phyloP scores from a whole-genome alignment of 108 stramenopile species.

The Skeletonema grethae region DNA sequence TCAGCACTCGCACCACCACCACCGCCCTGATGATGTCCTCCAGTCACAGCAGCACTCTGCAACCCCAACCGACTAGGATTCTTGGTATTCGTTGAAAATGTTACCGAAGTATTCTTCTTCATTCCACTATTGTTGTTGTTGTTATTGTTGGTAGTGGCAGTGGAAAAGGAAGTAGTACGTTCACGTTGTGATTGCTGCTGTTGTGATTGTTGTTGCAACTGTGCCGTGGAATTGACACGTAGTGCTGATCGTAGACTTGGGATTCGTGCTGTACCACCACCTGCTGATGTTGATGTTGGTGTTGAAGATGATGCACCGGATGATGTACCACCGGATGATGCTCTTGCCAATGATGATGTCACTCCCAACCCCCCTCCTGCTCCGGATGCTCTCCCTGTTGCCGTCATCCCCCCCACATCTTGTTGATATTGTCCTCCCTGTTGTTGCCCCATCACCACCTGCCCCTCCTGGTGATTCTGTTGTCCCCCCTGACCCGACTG shows the following conservation, averaged over 20 bases:
- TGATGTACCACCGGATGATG: neutral
- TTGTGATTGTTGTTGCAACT: too few species aligned
- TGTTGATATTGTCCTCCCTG: too few species aligned
- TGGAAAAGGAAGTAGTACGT: neutral
- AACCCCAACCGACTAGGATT: conserved; percentile 7
- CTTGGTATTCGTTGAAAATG: conserved; percentile 29
- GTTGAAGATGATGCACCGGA: neutral
- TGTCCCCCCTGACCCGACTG: neutral
- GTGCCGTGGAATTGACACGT: neutral
- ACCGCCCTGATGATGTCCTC: too few species aligned
- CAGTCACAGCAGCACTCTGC: too few species aligned
- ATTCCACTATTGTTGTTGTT: neutral
- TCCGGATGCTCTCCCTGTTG: too few species aligned
- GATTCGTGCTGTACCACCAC: neutral
- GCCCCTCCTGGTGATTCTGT: too few species aligned
- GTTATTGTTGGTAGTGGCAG: neutral
- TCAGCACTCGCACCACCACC: neutral
- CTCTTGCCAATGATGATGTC: neutral
- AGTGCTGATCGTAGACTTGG: neutral
- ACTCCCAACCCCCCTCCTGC: neutral
- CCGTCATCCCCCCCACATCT: too few species aligned
- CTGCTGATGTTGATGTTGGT: neutral
- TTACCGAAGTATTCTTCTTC: conserved; percentile 30
- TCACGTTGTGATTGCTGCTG: neutral
- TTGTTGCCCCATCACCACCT: too few species aligned